phyloP scores from a whole-genome alignment of 805 yeast genomes.

The Grigorovia humatica region DNA sequence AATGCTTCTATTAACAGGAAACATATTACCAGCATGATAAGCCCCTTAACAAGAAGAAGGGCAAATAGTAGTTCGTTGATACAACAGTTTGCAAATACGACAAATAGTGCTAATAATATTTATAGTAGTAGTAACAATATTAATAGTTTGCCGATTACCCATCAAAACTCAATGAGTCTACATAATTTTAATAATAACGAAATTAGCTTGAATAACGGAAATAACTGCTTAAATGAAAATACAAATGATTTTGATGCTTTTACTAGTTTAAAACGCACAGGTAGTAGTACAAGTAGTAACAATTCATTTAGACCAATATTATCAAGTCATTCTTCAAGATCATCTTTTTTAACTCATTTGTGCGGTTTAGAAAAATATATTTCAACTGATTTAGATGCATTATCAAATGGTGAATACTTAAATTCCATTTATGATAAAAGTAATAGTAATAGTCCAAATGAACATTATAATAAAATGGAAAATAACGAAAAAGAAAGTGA shows the following conservation, averaged over 20 bases:
- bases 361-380: conserved; percentile 24
- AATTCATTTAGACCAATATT: conserved; percentile 2
- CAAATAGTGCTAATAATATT: too few relatives aligned
- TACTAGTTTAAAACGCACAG: background rate
- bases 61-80: conserved; percentile 6
- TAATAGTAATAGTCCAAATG: background rate
- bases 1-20: background rate
- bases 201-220: background rate
- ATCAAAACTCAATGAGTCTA: background rate
- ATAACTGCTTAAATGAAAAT: background rate
- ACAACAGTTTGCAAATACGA: conserved; percentile 1
- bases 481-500: background rate
- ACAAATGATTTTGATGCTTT: background rate
- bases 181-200: background rate
- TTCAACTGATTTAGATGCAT: conserved; percentile 19
- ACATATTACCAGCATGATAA: background rate
- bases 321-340: conserved; percentile 12
- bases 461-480: background rate
- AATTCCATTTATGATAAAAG: background rate
- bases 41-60: conserved; percentile 3
- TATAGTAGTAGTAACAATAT: conserved; percentile 1
- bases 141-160: conserved; percentile 1
- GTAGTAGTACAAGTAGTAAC: background rate
- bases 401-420: conserved; percentile 7
- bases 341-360: conserved; percentile 20